phyloP scores from a whole-genome alignment of 1,284 basidiomycete species.

The Xerocomus minutiporus region DNA sequence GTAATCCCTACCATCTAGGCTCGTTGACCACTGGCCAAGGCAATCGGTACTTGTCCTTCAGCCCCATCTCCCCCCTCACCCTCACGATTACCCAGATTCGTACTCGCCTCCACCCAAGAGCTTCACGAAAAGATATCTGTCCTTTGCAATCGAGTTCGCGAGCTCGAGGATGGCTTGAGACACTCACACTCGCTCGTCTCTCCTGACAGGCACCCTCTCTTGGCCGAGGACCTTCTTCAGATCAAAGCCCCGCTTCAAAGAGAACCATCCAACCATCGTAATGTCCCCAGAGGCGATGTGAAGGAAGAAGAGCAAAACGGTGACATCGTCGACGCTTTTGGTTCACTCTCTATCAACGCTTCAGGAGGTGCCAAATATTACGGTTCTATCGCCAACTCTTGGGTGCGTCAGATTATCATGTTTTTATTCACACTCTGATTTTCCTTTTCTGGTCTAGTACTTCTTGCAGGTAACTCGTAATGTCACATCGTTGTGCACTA shows the following conservation, averaged over 20 bases:
- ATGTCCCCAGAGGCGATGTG: slow-evolving; percentile 20
- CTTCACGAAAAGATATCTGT: slow-evolving; percentile 77
- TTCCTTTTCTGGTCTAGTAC: slow-evolving; percentile 41
- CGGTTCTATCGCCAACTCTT: slow-evolving; percentile 73
- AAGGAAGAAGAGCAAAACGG: slow-evolving; percentile 61
- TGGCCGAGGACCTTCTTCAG: slow-evolving; percentile 63
- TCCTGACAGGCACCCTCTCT: slow-evolving; percentile 58
- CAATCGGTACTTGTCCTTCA: slow-evolving; percentile 52
- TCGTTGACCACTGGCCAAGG: slow-evolving; percentile 76
- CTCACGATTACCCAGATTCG: slow-evolving; percentile 48
- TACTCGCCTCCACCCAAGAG: slow-evolving; percentile 76
- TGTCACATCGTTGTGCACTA: slow-evolving; percentile 6
- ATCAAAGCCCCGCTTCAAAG: slow-evolving; percentile 71
- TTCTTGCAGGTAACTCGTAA: slow-evolving; percentile 56
- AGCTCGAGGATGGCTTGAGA: slow-evolving; percentile 71
- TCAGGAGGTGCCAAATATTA: slow-evolving; percentile 69
- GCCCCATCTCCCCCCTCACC: not conserved
- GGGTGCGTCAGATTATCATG: slow-evolving; percentile 38
- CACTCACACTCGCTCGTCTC: slow-evolving; percentile 56
- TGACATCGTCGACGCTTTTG: slow-evolving; percentile 75
- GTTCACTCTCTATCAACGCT: slow-evolving; percentile 64
- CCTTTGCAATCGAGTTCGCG: slow-evolving; percentile 66
- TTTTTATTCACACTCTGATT: slow-evolving; percentile 1
- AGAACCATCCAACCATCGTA: slow-evolving; percentile 39
- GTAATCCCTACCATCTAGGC: slow-evolving; percentile 39